Percentiles rank a stretch among this genome's conserved stretches.
These are phyloP conservation scores for Suhomyces bokatorum DNA, from an alignment of 1,139 yeast genomes.

Conservation along the genomic window DNA sequence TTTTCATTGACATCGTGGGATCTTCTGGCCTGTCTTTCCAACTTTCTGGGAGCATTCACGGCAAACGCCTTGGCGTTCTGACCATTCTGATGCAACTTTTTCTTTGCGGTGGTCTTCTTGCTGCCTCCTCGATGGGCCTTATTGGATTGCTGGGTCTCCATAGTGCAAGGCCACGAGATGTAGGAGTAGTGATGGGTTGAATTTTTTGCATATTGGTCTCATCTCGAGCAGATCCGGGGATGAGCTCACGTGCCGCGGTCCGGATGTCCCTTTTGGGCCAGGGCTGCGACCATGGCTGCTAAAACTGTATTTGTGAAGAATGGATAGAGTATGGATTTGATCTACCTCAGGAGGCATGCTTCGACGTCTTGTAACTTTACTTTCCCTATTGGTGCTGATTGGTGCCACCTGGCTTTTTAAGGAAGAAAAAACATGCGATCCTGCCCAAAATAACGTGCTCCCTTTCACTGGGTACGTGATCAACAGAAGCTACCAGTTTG, in stretches of 20 bases:
- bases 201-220: slow-evolving; percentile 11
- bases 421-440: slow-evolving; percentile 40
- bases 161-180: slow-evolving; percentile 3
- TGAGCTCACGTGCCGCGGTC: slow-evolving; percentile 2
- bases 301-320: neutral
- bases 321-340: neutral
- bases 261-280: neutral
- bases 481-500: slow-evolving; percentile 49
- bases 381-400: neutral
- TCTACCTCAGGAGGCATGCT: neutral
- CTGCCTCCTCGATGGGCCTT: slow-evolving; percentile 59
- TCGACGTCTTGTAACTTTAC: neutral
- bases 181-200: slow-evolving; percentile 1
- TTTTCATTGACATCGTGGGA: slow-evolving; percentile 84
- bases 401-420: slow-evolving; percentile 23
- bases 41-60: slow-evolving; percentile 85
- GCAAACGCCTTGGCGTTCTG: slow-evolving; percentile 94
- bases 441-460: slow-evolving; percentile 25
- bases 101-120: slow-evolving; percentile 67
- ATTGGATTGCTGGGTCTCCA: slow-evolving; percentile 49
- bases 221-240: slow-evolving; percentile 6
- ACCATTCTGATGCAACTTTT: slow-evolving; percentile 88
- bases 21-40: slow-evolving; percentile 82
- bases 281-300: slow-evolving; percentile 6
- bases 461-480: slow-evolving; percentile 64